Percentiles rank a stretch among this genome's conserved stretches.
phyloP scores from a whole-genome alignment of 2,329 filamentous ascomycete genomes.

The Myotisia sp. region DNA sequence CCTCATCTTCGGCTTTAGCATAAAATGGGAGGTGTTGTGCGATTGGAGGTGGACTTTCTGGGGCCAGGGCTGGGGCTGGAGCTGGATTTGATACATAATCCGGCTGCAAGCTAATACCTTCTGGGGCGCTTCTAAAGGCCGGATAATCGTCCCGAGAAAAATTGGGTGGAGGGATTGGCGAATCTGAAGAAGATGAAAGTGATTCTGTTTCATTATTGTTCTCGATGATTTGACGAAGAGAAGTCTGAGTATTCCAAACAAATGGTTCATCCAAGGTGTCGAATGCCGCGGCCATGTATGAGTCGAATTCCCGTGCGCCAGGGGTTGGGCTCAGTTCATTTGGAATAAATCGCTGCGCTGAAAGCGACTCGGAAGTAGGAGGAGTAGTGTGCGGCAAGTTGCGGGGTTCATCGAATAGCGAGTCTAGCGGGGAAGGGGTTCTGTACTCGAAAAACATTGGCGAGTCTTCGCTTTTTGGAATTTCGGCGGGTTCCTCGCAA shows the following conservation, averaged over 20 bases:
- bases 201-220: too few species aligned
- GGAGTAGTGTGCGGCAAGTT: not conserved
- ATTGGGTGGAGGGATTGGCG: slow-evolving; percentile 1
- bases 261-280: not conserved
- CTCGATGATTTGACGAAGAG: too few species aligned
- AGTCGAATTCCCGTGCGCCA: slow-evolving; percentile 1
- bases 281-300: slow-evolving; percentile 2
- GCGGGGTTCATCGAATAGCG: not conserved
- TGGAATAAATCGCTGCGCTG: not conserved
- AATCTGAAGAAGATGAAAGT: not conserved
- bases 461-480: too few species aligned
- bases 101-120: too few species aligned
- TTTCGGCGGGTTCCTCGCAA: too few species aligned
- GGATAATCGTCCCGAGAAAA: slow-evolving; percentile 1
- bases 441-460: not conserved
- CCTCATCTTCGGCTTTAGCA: too few species aligned
- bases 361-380: not conserved
- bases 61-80: too few species aligned
- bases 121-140: too few species aligned
- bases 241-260: too few species aligned
- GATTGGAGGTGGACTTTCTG: too few species aligned
- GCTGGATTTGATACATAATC: too few species aligned
- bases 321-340: slow-evolving; percentile 4
- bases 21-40: too few species aligned
- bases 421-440: not conserved